Conservation (phyloP, 768 basidiomycete species). For the Thelephora ganbajun region DNA sequence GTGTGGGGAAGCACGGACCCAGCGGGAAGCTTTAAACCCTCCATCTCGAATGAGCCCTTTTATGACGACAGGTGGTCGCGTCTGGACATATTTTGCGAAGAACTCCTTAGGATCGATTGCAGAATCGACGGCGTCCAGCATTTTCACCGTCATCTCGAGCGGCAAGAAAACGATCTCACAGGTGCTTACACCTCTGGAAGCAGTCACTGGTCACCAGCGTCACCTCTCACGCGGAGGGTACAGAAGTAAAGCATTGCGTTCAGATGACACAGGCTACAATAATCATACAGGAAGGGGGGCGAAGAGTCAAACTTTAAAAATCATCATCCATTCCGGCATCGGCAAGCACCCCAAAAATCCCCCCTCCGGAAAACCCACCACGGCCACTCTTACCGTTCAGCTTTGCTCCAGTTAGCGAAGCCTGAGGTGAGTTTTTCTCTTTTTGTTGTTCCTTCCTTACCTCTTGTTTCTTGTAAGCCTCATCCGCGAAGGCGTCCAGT, state of each 20-base stretch:
- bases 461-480: slow-evolving; percentile 29
- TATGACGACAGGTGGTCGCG: slow-evolving; percentile 13
- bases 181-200: too few species aligned
- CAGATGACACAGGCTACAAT: too few species aligned
- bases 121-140: slow-evolving; percentile 7
- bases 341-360: slow-evolving; percentile 29
- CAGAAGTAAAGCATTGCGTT: too few species aligned
- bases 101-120: slow-evolving; percentile 10
- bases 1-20: slow-evolving; percentile 10
- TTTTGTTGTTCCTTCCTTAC: slow-evolving; percentile 8
- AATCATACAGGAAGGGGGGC: too few species aligned
- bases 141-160: neutral
- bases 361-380: slow-evolving; percentile 11
- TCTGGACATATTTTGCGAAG: slow-evolving; percentile 12
- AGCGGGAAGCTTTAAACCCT: slow-evolving; percentile 11
- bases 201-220: too few species aligned
- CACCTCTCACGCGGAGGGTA: too few species aligned
- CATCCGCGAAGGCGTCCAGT: slow-evolving; percentile 34
- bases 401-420: slow-evolving; percentile 8
- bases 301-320: too few species aligned
- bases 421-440: neutral
- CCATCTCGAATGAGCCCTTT: slow-evolving; percentile 14
- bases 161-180: too few species aligned
- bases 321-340: slow-evolving; percentile 14
- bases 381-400: slow-evolving; percentile 10